Conservation (phyloP, 106 monocot species). For the Narthecium ossifragum region DNA sequence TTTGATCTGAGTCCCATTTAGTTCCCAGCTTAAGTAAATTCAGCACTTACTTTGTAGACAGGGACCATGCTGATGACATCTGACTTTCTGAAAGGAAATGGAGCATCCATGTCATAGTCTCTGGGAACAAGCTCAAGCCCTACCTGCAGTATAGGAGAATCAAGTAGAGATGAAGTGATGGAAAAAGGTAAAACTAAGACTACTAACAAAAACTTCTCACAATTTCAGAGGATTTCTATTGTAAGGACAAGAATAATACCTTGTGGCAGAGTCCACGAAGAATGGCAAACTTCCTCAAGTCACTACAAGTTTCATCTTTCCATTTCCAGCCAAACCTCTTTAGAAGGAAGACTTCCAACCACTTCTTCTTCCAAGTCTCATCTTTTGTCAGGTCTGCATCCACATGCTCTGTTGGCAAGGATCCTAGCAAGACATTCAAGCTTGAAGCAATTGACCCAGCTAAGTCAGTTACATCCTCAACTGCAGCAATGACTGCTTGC, state of each 20-base stretch:
- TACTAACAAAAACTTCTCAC: too few relatives aligned
- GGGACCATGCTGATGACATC: constrained; percentile 94
- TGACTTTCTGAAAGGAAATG: constrained; percentile 63
- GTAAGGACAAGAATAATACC: constrained; percentile 28
- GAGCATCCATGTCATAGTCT: constrained; percentile 82
- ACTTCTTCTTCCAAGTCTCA: constrained; percentile 46
- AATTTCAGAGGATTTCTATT: too few relatives aligned
- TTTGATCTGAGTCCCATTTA: background rate
- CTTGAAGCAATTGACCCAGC: constrained; percentile 61
- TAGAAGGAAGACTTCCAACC: constrained; percentile 62
- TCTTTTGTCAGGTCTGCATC: constrained; percentile 26
- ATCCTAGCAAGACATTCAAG: constrained; percentile 81
- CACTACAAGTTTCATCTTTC: constrained; percentile 45
- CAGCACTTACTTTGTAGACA: constrained; percentile 71
- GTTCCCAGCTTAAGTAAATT: background rate
- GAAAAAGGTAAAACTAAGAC: too few relatives aligned
- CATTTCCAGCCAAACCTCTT: constrained; percentile 88
- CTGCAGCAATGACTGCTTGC: constrained; percentile 80
- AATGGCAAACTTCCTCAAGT: constrained; percentile 80
- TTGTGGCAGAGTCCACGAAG: constrained; percentile 95
- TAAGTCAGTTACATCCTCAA: constrained; percentile 46
- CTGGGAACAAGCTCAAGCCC: constrained; percentile 85
- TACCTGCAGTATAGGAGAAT: constrained; percentile 45
- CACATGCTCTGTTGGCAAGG: constrained; percentile 32
- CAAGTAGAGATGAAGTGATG: too few relatives aligned